Base-by-base conservation (phyloP, 2,329 filamentous ascomycete species). In the Gnomoniopsis smithogilvyi region DNA sequence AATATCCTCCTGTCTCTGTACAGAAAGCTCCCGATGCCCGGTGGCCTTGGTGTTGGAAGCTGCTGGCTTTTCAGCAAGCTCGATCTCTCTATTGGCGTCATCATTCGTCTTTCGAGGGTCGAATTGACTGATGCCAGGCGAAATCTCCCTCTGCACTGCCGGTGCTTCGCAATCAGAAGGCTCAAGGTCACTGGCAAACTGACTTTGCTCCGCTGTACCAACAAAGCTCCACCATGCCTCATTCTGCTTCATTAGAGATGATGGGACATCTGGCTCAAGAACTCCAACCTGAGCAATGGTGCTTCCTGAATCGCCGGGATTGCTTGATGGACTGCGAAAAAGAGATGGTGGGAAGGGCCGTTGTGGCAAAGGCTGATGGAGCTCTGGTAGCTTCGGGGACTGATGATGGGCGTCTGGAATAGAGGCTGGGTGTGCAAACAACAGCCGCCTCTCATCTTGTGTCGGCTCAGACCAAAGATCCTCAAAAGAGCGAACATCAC, bases 181-280 rank as follows among this genome's bases (percentile, higher is more conserved):
- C 24, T 12, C 52, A 36, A 11, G 43, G 3, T 15, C 54, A 52
- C 19, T 52, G 7, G 26, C 41, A 30, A 36, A 47, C 63, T 51
- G 58, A 59, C 19, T 59, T 46, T 30, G 63, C 45, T 15, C 60
- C 51, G 36, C 46, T 43, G 24, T 48, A n/a, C 51, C 54, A n/a
- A 69, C 59, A 51, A 66, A 69, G 0, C 22, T 54, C 30, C 59
- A 65, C 67, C 68, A 71, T 8, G n/a, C 56, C n/a, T 54, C 48
- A 26, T 70, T 70, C 26, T 67, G 62, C n/a, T 55, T 54, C 36
- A 60, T 60, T 41, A 66, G 61, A 10, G 67, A 66, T 3, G 58
- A n/a, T 7, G 66, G 57, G 2, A 69, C 51, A 0, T 61, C 52
- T 0, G 65, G 62, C 3, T 38, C 38, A 6, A 34, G 52, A 14